A percentile compares a stretch with the other conserved stretches of the same genome.
Conservation (phyloP, 352 stramenopile species). For the Phytopythium delawarense region DNA sequence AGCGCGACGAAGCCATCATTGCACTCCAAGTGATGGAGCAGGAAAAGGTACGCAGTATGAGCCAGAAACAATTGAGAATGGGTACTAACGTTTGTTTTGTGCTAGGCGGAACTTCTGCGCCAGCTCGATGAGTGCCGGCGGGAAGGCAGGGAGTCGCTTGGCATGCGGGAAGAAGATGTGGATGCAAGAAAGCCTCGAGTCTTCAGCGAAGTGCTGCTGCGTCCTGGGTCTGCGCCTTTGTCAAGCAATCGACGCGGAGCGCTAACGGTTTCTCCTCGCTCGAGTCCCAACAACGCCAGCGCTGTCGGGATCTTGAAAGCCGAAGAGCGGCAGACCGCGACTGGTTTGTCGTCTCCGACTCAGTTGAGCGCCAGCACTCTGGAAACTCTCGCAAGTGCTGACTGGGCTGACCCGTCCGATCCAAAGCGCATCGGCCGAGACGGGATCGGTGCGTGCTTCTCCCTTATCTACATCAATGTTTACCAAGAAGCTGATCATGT, state of each 20-base stretch:
- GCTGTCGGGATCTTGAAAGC: not conserved
- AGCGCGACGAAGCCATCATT: constrained; percentile 49
- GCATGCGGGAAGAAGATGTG: constrained; percentile 74
- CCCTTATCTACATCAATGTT: not conserved
- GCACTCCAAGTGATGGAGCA: constrained; percentile 33
- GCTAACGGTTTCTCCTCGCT: not conserved
- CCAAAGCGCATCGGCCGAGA: constrained; percentile 13
- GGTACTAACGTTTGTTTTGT: not conserved
- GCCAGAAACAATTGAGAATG: not conserved
- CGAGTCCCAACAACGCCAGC: not conserved
- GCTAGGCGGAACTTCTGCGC: constrained; percentile 24
- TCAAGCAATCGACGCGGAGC: not conserved
- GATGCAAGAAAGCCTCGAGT: constrained; percentile 41
- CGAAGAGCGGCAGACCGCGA: not conserved
- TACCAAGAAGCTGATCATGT: not conserved
- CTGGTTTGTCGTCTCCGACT: not conserved
- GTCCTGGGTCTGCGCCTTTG: constrained; percentile 2
- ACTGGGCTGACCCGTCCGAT: not conserved
- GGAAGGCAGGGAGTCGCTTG: constrained; percentile 39
- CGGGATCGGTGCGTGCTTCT: constrained; percentile 16
- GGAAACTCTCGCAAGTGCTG: not conserved
- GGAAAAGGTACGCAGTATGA: constrained; percentile 30
- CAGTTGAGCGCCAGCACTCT: not conserved
- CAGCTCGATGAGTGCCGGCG: constrained; percentile 35
- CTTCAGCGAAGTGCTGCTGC: constrained; percentile 33